Evolutionary conservation across 345 rosid genomes (phyloP).

Genomic region (Ceriops zippeliana): DNA sequence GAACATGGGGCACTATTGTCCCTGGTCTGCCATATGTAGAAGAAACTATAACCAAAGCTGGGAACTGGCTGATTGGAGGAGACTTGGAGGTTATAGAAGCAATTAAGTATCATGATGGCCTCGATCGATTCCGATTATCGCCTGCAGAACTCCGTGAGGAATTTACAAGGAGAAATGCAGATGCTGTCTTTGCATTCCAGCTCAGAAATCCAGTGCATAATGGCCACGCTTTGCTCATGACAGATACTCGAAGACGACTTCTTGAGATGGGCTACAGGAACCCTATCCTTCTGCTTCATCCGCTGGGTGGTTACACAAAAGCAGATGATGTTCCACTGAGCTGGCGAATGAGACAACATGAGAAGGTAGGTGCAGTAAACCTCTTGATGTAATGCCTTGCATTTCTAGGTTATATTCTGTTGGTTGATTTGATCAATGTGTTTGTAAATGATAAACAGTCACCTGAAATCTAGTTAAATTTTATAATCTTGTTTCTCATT

Average conservation of each 20-base stretch:
- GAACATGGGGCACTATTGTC: conserved; percentile 96
- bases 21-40: conserved; percentile 91
- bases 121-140: conserved; percentile 82
- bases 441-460: neutral
- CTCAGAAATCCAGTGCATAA: conserved; percentile 97
- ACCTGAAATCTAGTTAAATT: neutral
- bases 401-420: neutral
- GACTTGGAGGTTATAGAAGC: conserved; percentile 89
- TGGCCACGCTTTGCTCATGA: conserved; percentile 96
- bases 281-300: conserved; percentile 92
- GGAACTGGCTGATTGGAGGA: conserved; percentile 95
- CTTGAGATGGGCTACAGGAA: conserved; percentile 96
- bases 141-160: conserved; percentile 80
- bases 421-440: neutral
- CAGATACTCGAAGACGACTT: conserved; percentile 84
- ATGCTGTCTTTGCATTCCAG: conserved; percentile 99
- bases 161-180: conserved; percentile 76
- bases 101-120: conserved; percentile 82
- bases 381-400: neutral
- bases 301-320: conserved; percentile 92
- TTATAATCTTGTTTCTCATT: neutral
- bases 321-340: conserved; percentile 97
- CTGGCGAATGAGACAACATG: conserved; percentile 98
- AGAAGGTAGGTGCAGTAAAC: conserved; percentile 50
- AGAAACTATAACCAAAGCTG: conserved; percentile 64